These are phyloP conservation scores for Sugiyamaella valdiviana DNA, from an alignment of 805 yeast species.

Conservation along the genomic window DNA sequence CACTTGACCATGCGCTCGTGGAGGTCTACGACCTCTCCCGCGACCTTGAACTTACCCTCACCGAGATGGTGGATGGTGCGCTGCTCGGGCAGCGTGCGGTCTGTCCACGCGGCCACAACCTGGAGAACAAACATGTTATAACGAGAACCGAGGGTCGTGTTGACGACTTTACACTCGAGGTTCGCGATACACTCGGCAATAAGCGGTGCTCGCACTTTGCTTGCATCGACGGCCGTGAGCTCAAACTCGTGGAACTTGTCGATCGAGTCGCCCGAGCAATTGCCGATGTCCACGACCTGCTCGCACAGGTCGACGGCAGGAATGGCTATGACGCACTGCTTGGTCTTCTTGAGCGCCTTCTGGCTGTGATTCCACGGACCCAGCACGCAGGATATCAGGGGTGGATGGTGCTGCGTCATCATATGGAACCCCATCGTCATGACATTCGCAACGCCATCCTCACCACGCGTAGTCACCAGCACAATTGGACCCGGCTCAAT, in stretches of 20 bases:
- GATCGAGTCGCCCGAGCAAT: conserved; percentile 11
- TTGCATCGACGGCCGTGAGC: conserved; percentile 2
- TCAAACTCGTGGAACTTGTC: conserved; percentile 8
- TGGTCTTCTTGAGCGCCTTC: conserved; percentile 8
- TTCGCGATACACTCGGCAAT: conserved; percentile 10
- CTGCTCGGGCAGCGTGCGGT: conserved; percentile 1
- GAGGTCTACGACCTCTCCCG: conserved; percentile 6
- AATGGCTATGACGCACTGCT: conserved; percentile 12
- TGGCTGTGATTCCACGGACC: conserved; percentile 14
- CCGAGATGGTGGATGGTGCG: conserved; percentile 13
- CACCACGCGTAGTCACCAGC: conserved; percentile 7
- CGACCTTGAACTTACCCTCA: conserved; percentile 9
- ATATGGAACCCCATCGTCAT: conserved; percentile 16
- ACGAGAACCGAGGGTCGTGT: conserved; percentile 4
- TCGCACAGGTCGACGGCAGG: conserved; percentile 8
- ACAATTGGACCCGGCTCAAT: conserved; percentile 15
- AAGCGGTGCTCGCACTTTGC: conserved; percentile 8
- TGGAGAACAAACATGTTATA: conserved; percentile 10
- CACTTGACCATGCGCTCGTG: conserved; percentile 12
- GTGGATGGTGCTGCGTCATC: conserved; percentile 14
- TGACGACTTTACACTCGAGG: conserved; percentile 12
- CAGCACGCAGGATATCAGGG: conserved; percentile 7
- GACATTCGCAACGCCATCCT: conserved; percentile 4
- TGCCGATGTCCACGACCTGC: conserved; percentile 14
- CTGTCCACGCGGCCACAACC: conserved; percentile 12